These are phyloP conservation scores for Podaxis sp. DNA, from an alignment of 768 basidiomycete genomes.

Conservation along the genomic window DNA sequence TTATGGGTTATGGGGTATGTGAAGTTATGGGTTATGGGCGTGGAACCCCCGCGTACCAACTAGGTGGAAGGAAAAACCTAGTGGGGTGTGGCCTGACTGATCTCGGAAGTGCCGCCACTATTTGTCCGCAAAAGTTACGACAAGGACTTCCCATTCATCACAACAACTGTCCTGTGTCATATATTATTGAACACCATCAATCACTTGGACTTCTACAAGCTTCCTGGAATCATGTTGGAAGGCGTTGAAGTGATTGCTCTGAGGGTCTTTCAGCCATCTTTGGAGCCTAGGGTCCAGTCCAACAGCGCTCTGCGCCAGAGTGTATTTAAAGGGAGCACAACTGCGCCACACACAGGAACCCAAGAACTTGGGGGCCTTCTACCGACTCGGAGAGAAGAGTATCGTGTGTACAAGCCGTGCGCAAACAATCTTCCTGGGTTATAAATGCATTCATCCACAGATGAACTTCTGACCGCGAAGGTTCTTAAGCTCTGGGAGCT, in stretches of 20 bases:
- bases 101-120: too few species aligned
- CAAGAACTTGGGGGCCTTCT: neutral
- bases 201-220: neutral
- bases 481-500: too few species aligned
- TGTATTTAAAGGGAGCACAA: neutral
- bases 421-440: neutral
- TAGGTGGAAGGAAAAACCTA: too few species aligned
- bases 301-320: neutral
- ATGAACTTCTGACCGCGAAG: neutral
- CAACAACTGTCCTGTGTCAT: too few species aligned
- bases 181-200: neutral
- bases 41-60: too few species aligned
- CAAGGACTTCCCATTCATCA: too few species aligned
- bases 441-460: neutral
- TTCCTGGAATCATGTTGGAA: neutral
- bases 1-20: too few species aligned
- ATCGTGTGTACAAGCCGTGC: neutral
- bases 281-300: neutral
- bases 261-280: neutral
- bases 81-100: too few species aligned
- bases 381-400: neutral
- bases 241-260: neutral
- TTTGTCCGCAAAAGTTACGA: too few species aligned
- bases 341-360: neutral
- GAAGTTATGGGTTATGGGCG: too few species aligned